These are phyloP conservation scores for Bretziella fagacearum DNA, from an alignment of 2,329 filamentous ascomycete genomes.

Conservation along the genomic window DNA sequence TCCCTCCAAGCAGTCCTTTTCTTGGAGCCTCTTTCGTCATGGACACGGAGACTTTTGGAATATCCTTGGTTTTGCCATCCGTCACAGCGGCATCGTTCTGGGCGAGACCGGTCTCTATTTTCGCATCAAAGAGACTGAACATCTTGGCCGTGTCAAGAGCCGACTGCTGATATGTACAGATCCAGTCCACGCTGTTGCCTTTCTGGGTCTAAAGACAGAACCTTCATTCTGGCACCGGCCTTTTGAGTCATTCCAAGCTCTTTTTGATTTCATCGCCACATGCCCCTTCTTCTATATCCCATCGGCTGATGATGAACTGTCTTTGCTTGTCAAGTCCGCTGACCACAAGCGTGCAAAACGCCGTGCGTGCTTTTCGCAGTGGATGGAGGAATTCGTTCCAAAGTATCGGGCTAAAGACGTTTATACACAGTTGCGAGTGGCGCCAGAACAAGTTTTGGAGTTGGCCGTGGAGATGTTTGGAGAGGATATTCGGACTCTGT, in stretches of 20 bases:
- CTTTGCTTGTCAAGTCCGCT: slow-evolving; percentile 24
- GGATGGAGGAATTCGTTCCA: slow-evolving; percentile 48
- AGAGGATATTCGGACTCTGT: slow-evolving; percentile 22
- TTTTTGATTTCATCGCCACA: slow-evolving; percentile 8
- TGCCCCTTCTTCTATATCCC: slow-evolving; percentile 35
- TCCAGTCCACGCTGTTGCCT: slow-evolving; percentile 37
- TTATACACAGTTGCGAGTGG: slow-evolving; percentile 19
- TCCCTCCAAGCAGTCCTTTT: slow-evolving; percentile 24
- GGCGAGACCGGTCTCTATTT: slow-evolving; percentile 48
- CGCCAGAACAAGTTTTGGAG: slow-evolving; percentile 9
- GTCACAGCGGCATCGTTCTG: slow-evolving; percentile 47
- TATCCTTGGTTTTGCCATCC: slow-evolving; percentile 44
- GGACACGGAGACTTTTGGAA: slow-evolving; percentile 58
- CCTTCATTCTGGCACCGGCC: slow-evolving; percentile 31
- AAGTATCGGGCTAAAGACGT: slow-evolving; percentile 26
- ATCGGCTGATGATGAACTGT: slow-evolving; percentile 12
- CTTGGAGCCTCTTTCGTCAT: slow-evolving; percentile 51
- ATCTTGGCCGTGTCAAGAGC: slow-evolving; percentile 35
- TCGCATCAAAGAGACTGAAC: slow-evolving; percentile 51
- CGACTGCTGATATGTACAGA: slow-evolving; percentile 44
- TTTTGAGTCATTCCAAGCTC: slow-evolving; percentile 29
- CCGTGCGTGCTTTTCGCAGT: slow-evolving; percentile 41
- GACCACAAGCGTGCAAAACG: slow-evolving; percentile 39
- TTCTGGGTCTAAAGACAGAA: slow-evolving; percentile 42
- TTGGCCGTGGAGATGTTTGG: neutral